A percentile compares a stretch with the other conserved stretches of the same genome.
Conservation (phyloP, 495 filamentous ascomycete genomes). For the Hyphodiscus hymeniophilus region DNA sequence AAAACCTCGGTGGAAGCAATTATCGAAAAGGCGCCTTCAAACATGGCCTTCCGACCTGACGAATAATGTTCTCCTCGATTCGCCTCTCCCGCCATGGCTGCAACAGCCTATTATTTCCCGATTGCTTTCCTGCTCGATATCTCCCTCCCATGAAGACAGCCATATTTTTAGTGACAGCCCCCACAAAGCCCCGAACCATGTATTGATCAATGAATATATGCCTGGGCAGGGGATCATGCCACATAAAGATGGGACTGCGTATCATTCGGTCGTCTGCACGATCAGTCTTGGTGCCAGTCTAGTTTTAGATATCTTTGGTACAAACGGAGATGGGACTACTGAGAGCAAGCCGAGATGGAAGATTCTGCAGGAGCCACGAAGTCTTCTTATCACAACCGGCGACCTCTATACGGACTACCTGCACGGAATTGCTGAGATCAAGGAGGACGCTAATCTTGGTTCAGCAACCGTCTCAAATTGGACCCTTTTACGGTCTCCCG, state of each 20-base stretch:
- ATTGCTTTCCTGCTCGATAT: constrained; percentile 44
- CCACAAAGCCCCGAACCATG: constrained; percentile 77
- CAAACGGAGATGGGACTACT: constrained; percentile 42
- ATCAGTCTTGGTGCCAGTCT: constrained; percentile 73
- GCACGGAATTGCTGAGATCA: constrained; percentile 64
- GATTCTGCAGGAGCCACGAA: constrained; percentile 81
- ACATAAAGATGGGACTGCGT: constrained; percentile 88
- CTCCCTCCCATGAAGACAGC: constrained; percentile 15
- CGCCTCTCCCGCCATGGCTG: constrained; percentile 73
- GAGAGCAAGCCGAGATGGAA: constrained; percentile 47
- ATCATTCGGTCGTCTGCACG: constrained; percentile 81
- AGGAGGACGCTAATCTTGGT: constrained; percentile 51
- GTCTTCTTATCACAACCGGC: constrained; percentile 64
- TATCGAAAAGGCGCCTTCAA: constrained; percentile 82
- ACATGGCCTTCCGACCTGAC: constrained; percentile 76
- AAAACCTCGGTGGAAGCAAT: constrained; percentile 73
- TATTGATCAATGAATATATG: constrained; percentile 85
- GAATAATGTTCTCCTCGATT: constrained; percentile 62
- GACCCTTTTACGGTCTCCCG: constrained; percentile 58
- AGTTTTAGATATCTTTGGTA: constrained; percentile 70
- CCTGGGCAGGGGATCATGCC: constrained; percentile 91
- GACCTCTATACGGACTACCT: constrained; percentile 63
- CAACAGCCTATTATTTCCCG: constrained; percentile 59
- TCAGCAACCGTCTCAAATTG: constrained; percentile 71
- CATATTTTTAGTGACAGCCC: constrained; percentile 63